phyloP scores from a whole-genome alignment of 1,139 yeast species.

The Geotrichum citri-aurantii region DNA sequence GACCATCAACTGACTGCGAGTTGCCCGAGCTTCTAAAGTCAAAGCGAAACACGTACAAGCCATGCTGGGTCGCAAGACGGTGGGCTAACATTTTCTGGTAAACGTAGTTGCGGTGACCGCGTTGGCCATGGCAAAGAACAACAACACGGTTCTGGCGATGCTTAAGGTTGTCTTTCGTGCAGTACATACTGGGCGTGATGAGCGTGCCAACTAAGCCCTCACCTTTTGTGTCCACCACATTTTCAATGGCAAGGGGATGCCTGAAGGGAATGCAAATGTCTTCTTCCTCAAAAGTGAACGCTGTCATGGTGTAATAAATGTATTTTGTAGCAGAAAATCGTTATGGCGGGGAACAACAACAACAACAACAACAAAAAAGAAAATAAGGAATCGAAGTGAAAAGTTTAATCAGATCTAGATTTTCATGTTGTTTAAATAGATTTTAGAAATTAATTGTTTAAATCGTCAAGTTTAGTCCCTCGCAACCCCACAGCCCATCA shows the following conservation, averaged over 20 bases:
- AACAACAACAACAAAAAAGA: background rate
- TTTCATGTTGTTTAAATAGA: background rate
- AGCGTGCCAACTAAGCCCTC: constrained; percentile 17
- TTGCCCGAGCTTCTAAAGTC: constrained; percentile 86
- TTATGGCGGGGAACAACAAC: background rate
- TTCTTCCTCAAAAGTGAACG: constrained; percentile 12
- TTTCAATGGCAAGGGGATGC: constrained; percentile 15
- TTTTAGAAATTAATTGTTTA: background rate
- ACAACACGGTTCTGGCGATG: constrained; percentile 35
- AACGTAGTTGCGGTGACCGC: constrained; percentile 76
- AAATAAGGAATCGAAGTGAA: background rate
- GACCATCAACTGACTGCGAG: constrained; percentile 51
- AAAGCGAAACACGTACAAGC: constrained; percentile 61
- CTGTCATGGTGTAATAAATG: background rate
- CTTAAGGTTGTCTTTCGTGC: background rate
- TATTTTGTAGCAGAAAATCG: background rate
- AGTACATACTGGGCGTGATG: constrained; percentile 7
- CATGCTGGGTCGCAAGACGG: constrained; percentile 51
- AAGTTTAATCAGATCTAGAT: too few relatives aligned
- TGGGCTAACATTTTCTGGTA: constrained; percentile 64
- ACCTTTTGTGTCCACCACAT: background rate
- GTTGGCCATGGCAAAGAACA: constrained; percentile 66
- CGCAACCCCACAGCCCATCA: background rate
- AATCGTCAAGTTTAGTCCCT: background rate
- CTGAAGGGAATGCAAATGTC: constrained; percentile 14